Percentiles rank a stretch among this genome's conserved stretches.
phyloP scores from a whole-genome alignment of 768 basidiomycete species.

The Termitomyces sp. region DNA sequence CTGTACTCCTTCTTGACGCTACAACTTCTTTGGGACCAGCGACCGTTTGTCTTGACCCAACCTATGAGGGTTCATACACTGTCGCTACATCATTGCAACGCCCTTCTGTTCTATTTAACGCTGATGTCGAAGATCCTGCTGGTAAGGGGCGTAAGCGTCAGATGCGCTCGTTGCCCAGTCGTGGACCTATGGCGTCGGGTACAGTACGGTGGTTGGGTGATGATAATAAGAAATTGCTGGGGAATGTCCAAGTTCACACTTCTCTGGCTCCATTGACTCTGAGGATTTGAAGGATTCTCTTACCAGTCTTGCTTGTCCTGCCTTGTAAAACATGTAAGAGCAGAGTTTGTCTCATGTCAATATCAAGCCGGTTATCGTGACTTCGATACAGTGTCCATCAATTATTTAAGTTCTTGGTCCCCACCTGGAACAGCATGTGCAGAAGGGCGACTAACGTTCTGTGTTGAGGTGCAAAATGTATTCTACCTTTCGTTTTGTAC shows the following conservation, averaged over 20 bases:
- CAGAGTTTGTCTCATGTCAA: not conserved
- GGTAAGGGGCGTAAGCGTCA: slow-evolving; percentile 13
- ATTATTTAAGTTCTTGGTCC: not conserved
- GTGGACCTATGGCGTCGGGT: slow-evolving; percentile 2
- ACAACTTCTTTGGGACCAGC: slow-evolving; percentile 11
- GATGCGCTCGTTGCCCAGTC: not conserved
- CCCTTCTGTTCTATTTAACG: not conserved
- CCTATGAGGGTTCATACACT: slow-evolving; percentile 16
- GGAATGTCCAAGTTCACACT: slow-evolving; percentile 9
- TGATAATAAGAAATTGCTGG: not conserved
- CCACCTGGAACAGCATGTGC: not conserved
- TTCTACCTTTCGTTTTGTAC: too few relatives aligned
- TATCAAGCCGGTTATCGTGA: not conserved
- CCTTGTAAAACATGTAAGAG: not conserved
- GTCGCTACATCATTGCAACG: slow-evolving; percentile 6
- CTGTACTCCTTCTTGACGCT: slow-evolving; percentile 12
- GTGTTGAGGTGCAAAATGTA: too few relatives aligned
- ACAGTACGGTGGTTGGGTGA: slow-evolving; percentile 8
- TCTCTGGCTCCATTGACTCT: slow-evolving; percentile 9
- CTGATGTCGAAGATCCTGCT: slow-evolving; percentile 12
- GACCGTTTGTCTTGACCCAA: slow-evolving; percentile 10
- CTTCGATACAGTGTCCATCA: too few relatives aligned
- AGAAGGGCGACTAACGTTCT: too few relatives aligned
- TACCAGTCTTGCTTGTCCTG: not conserved
- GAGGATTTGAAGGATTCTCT: not conserved